Evolutionary conservation across 2,329 filamentous ascomycete genomes (phyloP).

Genomic region (Tolypocladium sp.): DNA sequence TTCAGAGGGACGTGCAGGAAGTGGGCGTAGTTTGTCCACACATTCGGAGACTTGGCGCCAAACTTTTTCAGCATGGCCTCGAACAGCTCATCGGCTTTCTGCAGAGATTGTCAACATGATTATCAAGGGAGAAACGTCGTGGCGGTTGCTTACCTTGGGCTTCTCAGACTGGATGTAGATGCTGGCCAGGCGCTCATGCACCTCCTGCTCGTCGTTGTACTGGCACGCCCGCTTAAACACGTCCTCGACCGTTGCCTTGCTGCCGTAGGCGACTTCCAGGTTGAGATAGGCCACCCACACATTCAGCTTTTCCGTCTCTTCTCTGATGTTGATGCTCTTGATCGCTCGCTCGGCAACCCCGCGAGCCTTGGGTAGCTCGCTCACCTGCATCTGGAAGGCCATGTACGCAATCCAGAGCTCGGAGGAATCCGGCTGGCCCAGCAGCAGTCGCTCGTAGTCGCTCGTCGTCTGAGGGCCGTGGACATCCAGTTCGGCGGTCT

Average conservation of each 20-base stretch:
- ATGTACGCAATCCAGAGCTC: slow-evolving; percentile 94
- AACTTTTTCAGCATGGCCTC: slow-evolving; percentile 82
- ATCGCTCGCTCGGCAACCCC: slow-evolving; percentile 86
- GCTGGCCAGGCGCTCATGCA: slow-evolving; percentile 81
- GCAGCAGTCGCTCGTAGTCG: slow-evolving; percentile 87
- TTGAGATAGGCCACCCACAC: slow-evolving; percentile 94
- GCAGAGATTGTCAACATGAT: slow-evolving; percentile 18
- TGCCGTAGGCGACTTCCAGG: slow-evolving; percentile 84
- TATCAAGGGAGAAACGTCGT: not conserved
- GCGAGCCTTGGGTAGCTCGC: slow-evolving; percentile 79
- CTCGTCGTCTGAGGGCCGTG: slow-evolving; percentile 82
- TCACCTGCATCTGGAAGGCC: slow-evolving; percentile 93
- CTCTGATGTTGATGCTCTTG: slow-evolving; percentile 80
- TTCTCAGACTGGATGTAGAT: slow-evolving; percentile 93
- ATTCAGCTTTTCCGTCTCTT: slow-evolving; percentile 88
- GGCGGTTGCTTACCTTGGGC: slow-evolving; percentile 53
- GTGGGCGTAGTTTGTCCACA: slow-evolving; percentile 92
- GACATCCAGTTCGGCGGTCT: slow-evolving; percentile 82
- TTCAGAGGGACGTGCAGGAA: slow-evolving; percentile 73
- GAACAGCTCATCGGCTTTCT: slow-evolving; percentile 87
- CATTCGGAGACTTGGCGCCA: slow-evolving; percentile 65
- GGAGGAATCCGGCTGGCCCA: slow-evolving; percentile 90
- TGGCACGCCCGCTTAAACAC: slow-evolving; percentile 89
- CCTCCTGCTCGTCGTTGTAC: slow-evolving; percentile 85
- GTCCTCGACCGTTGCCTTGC: slow-evolving; percentile 70